A percentile compares a stretch with the other conserved stretches of the same genome.
Evolutionary conservation across 2,329 filamentous ascomycete species (phyloP).

Genomic region (Phyllosticta citriasiana): DNA sequence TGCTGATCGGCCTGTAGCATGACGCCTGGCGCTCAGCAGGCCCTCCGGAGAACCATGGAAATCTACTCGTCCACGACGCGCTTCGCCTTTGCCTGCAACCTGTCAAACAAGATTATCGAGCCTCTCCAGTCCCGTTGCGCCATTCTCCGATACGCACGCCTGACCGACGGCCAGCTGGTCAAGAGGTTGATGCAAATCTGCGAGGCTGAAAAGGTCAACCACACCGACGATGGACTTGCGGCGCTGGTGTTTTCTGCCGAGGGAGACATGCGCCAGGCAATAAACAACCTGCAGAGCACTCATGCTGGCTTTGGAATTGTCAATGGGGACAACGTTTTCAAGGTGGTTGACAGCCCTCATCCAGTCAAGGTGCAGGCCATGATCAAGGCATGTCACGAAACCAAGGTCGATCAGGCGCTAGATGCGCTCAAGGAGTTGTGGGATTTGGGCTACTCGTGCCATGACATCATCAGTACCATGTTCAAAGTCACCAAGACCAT

Average conservation of each 20-base stretch:
- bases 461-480: conserved; percentile 99
- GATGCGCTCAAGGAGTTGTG: conserved; percentile 84
- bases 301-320: conserved; percentile 91
- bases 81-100: conserved; percentile 97
- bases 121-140: conserved; percentile 95
- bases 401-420: conserved; percentile 77
- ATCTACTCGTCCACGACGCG: conserved; percentile 95
- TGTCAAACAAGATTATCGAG: conserved; percentile 99
- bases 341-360: conserved; percentile 92
- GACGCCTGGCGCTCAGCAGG: conserved; percentile 94
- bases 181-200: conserved; percentile 87
- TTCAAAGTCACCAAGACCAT: conserved; percentile 97
- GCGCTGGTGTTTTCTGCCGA: conserved; percentile 96
- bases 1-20: conserved; percentile 44
- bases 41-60: conserved; percentile 92
- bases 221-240: conserved; percentile 86
- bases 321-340: conserved; percentile 96
- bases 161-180: conserved; percentile 88
- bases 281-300: conserved; percentile 96
- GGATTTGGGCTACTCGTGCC: conserved; percentile 92
- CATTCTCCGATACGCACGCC: conserved; percentile 82
- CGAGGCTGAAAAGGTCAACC: conserved; percentile 80
- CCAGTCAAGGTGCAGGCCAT: conserved; percentile 98
- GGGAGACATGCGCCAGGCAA: conserved; percentile 96
- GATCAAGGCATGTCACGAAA: conserved; percentile 94